Percentiles rank a stretch among this genome's conserved stretches.
Evolutionary conservation across 768 basidiomycete species (phyloP).

Genomic region (Gloeostereum incarnatum): DNA sequence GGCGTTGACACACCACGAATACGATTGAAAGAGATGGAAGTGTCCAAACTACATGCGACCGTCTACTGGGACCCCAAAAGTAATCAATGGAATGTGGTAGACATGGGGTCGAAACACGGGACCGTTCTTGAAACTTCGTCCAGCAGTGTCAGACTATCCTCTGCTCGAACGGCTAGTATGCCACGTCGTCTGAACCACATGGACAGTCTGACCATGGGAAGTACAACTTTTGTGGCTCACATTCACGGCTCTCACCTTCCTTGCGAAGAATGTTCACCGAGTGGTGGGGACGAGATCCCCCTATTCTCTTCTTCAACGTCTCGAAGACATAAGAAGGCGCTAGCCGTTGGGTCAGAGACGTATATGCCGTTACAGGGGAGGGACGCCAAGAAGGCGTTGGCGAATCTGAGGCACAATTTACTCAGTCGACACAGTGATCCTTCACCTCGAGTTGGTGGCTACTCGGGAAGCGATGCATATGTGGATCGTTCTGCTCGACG

Average conservation of each 20-base stretch:
- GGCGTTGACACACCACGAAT: slow-evolving; percentile 51
- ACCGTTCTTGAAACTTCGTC: slow-evolving; percentile 47
- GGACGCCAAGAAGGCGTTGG: slow-evolving; percentile 58
- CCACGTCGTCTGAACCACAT: slow-evolving; percentile 55
- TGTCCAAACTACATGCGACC: slow-evolving; percentile 75
- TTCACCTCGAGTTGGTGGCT: slow-evolving; percentile 10
- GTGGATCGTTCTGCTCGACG: slow-evolving; percentile 67
- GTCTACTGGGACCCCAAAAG: slow-evolving; percentile 57
- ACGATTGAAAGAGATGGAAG: slow-evolving; percentile 76
- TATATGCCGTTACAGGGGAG: too few relatives aligned
- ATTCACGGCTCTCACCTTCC: slow-evolving; percentile 55
- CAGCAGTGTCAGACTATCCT: slow-evolving; percentile 47
- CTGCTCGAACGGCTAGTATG: slow-evolving; percentile 56
- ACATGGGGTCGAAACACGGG: slow-evolving; percentile 83
- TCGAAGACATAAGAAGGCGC: slow-evolving; percentile 9
- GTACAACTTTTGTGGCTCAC: slow-evolving; percentile 63
- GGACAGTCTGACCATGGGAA: slow-evolving; percentile 59
- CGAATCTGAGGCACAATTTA: slow-evolving; percentile 53
- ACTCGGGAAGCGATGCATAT: slow-evolving; percentile 24
- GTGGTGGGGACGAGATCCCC: slow-evolving; percentile 47
- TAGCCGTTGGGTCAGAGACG: too few relatives aligned
- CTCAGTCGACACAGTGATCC: slow-evolving; percentile 37
- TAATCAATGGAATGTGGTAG: slow-evolving; percentile 64
- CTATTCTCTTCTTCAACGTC: slow-evolving; percentile 30
- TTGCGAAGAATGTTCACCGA: slow-evolving; percentile 51